Evolutionary conservation across 179 eudicot species (phyloP), one percentile per base, ranked within the genome.

Genomic region (Camellia oleifera): DNA sequence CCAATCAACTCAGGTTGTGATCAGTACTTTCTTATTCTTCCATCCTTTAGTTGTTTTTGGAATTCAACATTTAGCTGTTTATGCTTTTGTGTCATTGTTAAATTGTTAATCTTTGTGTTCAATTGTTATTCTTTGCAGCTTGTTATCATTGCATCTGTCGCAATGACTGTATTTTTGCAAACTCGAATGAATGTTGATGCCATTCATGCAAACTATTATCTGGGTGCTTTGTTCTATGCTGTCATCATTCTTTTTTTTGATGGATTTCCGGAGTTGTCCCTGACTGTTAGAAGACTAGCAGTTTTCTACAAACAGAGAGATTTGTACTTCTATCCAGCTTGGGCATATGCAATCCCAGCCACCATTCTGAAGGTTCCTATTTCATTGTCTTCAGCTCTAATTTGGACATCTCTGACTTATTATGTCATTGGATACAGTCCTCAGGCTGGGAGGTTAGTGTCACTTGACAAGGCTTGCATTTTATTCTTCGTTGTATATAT

Each of bases 291-390:
- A 81, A 91, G 97, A 77, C 97, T 93, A 85, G 84, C 92, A 53
- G 84, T 89, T 77, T 93, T 92, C 86, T 92, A 88, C 80, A 93
- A 93, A 81, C 98, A 93, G 71, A 89, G 97, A 82, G 97, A 93
- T 70, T 81, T 93, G 74, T 85, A 80, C 85, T 91, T 93, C 66
- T 93, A 92, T 72, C 98, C 98, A 18, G 97, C 94, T 23, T 93
- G 98, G 98, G 97, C 98, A 60, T 90, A 85, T 77, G 89, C 92
- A 50, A 88, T 93, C 73, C 94, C 98, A 3, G 93, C 94, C 69
- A 73, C 89, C 76, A 81, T 93, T 79, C 83, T 93, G 11, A 93
- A 88, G 82, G 76, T 92, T 57, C 97, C 98, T 57, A 66, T 89
- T 46, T 92, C 98, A 26, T 32, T 93, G 65, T 40, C 88, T 32